Evolutionary conservation across 2,329 filamentous ascomycete species (phyloP), one percentile per base, ranked within the genome.

Genomic region (Scytalidium lignicola): DNA sequence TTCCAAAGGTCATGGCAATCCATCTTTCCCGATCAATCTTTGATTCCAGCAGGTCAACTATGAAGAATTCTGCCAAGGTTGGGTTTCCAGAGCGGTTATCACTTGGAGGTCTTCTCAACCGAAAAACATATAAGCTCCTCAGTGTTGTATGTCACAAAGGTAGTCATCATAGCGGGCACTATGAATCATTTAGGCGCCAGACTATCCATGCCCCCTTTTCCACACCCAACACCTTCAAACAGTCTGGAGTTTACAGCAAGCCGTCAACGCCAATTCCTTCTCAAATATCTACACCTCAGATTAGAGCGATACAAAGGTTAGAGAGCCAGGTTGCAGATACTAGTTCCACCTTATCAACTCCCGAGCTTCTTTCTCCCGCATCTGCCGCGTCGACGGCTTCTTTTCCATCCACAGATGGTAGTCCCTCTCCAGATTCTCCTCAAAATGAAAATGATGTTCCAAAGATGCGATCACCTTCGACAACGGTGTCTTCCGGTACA

Each of bases 21-120:
- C 93, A 99, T 65, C 78, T 99, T 18, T 96, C 90, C 1, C 82
- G 93, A 44, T 96, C 91, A 21, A 95, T 97, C 58, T 99, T 90
- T 68, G 90, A 93, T 58, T 74, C 78, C 19, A 81, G 82, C 44
- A 82, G 81, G 54, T 78, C 80, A 51, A 96, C 91, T 1, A 86
- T 86, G 41, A 99, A 99, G 70, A 99, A 99, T 65, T 84, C 88
- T 51, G 92, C 92, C 60, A 97, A 96, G 65, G 91, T 99, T 2
- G 74, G 87, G 0, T 99, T 97, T 60, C 91, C 91, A 0, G 92
- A 97, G 67, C 78, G 79, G n/a, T 69, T 99, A 2, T 82, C 88
- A 0, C 73, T 99, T 2, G 93, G 93, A 1, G 83, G 90, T 1
- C 72, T 97, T 20, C 70, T 93, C 41, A 79, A 86, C 49, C 83